Evolutionary conservation across 148 eudicot species (phyloP).

Genomic region (Chenopodium formosanum): DNA sequence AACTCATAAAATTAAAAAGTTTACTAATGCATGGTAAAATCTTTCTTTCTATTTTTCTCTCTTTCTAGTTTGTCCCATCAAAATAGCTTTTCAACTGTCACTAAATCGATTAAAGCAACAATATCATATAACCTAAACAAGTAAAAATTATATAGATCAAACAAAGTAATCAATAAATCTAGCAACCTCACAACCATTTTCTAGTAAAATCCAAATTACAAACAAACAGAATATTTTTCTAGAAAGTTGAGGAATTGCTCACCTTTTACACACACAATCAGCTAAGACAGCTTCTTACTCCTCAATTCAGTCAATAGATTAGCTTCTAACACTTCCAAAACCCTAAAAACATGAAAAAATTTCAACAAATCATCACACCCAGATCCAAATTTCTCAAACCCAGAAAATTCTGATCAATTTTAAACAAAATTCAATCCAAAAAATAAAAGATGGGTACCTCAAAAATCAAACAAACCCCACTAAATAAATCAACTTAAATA

Average conservation of each 20-base stretch:
- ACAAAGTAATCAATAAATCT: slow-evolving; percentile 3
- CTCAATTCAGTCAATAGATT: slow-evolving; percentile 8
- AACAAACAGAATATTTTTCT: not conserved
- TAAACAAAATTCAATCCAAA: slow-evolving; percentile 4
- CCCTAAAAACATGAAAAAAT: slow-evolving; percentile 11
- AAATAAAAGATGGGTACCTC: slow-evolving; percentile 10
- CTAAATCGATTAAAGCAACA: slow-evolving; percentile 2
- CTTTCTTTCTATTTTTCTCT: not conserved
- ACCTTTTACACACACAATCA: slow-evolving; percentile 16
- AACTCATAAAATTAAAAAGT: not conserved
- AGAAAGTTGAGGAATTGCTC: not conserved
- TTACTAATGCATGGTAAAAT: not conserved
- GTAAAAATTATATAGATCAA: slow-evolving; percentile 14
- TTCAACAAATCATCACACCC: slow-evolving; percentile 14
- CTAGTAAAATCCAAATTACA: slow-evolving; percentile 5
- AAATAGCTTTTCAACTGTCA: not conserved
- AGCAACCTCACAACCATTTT: slow-evolving; percentile 17
- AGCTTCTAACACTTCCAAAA: slow-evolving; percentile 19
- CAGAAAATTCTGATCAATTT: slow-evolving; percentile 7
- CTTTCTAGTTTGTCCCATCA: not conserved
- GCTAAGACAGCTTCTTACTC: not conserved
- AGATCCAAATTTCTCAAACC: slow-evolving; percentile 28
- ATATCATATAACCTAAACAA: slow-evolving; percentile 1
- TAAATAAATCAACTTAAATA: not conserved
- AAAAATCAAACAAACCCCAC: slow-evolving; percentile 14